phyloP scores from a whole-genome alignment of 805 yeast genomes.

The Starmerella etchellsii region DNA sequence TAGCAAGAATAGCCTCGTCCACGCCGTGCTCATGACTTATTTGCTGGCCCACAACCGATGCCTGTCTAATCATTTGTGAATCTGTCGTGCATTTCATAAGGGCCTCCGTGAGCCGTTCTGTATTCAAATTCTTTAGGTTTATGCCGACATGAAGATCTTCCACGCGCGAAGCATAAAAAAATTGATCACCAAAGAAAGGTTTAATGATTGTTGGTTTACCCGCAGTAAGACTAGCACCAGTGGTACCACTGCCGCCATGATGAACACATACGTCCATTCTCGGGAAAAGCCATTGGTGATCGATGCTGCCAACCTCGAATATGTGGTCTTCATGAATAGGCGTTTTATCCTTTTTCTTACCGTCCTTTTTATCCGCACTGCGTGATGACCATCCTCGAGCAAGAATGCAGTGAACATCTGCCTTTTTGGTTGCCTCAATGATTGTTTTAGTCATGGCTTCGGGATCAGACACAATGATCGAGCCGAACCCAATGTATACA shows the following conservation, averaged over 20 bases:
- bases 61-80: slow-evolving; percentile 52
- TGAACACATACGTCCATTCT: slow-evolving; percentile 88
- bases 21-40: slow-evolving; percentile 76
- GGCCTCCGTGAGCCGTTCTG: slow-evolving; percentile 51
- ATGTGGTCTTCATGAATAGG: slow-evolving; percentile 33
- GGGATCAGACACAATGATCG: slow-evolving; percentile 82
- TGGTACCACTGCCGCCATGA: slow-evolving; percentile 95
- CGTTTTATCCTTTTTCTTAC: slow-evolving; percentile 21
- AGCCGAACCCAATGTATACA: slow-evolving; percentile 91
- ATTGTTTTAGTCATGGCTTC: slow-evolving; percentile 63
- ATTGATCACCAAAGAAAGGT: slow-evolving; percentile 95
- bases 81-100: slow-evolving; percentile 56
- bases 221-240: slow-evolving; percentile 77
- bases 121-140: slow-evolving; percentile 53
- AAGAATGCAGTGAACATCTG: slow-evolving; percentile 75
- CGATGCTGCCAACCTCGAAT: slow-evolving; percentile 57
- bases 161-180: slow-evolving; percentile 74
- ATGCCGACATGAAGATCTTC: slow-evolving; percentile 85
- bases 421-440: slow-evolving; percentile 60
- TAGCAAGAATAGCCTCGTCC: slow-evolving; percentile 53
- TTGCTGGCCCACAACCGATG: slow-evolving; percentile 45
- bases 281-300: slow-evolving; percentile 92
- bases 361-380: slow-evolving; percentile 26
- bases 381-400: slow-evolving; percentile 95
- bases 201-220: slow-evolving; percentile 85